A percentile compares a stretch with the other conserved stretches of the same genome.
These are phyloP conservation scores for Smallanthus sonchifolius DNA, from an alignment of 129 eudicot genomes.

Conservation along the genomic window DNA sequence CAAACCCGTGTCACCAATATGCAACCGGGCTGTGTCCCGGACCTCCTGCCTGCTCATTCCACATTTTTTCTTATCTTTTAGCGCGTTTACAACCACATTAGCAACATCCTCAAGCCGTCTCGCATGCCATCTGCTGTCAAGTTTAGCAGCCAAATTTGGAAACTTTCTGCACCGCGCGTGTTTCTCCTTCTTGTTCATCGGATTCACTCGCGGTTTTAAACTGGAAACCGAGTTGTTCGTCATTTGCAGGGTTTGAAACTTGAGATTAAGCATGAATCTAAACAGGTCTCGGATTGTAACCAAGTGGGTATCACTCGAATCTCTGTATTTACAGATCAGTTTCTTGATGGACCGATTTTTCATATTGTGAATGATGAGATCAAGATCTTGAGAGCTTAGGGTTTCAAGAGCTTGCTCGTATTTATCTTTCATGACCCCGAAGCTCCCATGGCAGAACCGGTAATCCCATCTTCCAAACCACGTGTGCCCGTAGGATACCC, in stretches of 20 bases:
- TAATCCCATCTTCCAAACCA: conserved; percentile 90
- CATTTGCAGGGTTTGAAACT: conserved; percentile 28
- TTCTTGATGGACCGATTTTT: conserved; percentile 28
- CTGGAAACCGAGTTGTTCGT: conserved; percentile 4
- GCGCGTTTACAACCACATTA: conserved; percentile 61
- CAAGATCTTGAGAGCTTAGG: conserved; percentile 47
- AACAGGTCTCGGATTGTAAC: conserved; percentile 62
- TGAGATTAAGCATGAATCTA: conserved; percentile 61
- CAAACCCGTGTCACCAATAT: conserved; percentile 85
- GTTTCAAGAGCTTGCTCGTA: conserved; percentile 50
- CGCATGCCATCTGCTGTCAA: conserved; percentile 85
- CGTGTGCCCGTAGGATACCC: conserved; percentile 60
- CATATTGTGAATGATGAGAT: conserved; percentile 26
- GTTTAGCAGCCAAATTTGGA: conserved; percentile 54
- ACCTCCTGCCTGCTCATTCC: conserved; percentile 87
- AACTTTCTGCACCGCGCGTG: conserved; percentile 52
- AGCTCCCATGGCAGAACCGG: conserved; percentile 59
- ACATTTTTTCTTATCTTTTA: conserved; percentile 47
- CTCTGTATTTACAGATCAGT: conserved; percentile 44
- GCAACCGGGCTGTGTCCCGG: conserved; percentile 69
- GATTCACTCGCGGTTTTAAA: not conserved
- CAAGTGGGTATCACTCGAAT: conserved; percentile 44
- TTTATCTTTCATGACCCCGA: conserved; percentile 47
- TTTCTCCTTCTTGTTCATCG: conserved; percentile 34
- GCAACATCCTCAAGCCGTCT: conserved; percentile 72